Base-by-base conservation (phyloP, 1,284 basidiomycete genomes). In the Fomitopsis schrenkii region DNA sequence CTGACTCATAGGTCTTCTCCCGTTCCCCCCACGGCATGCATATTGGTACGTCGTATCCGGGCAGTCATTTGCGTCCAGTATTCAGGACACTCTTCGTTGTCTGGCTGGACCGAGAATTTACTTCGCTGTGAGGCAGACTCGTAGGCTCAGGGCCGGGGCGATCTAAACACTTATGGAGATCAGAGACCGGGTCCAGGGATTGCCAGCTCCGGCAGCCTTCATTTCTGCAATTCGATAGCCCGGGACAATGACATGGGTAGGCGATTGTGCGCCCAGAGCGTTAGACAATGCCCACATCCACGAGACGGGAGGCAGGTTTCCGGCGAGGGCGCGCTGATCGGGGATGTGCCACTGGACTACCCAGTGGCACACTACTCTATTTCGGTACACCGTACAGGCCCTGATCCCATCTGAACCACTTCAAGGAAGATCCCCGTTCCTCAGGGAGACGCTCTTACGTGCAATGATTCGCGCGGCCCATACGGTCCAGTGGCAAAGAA, bases 221-320 rank as follows among this genome's bases (percentile, higher is more conserved):
- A 59, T 59, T 42, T 59, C 58, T 59, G 46, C 22, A 52, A 59
- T 59, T 38, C 22, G 26, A 28, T 15, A 17, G 22, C 58, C 33
- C 10, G 14, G n/a, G 35, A 59, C 58, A 59, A 59, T 59, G 58
- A 35, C 36, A n/a, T 14, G 14, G 10, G 36, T 33, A 28, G 7
- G 22, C 48, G 58, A 59, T 59, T 59, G 48, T 59, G 35, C 40
- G 42, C 55, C 55, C 55, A 57, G 28, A 44, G 36, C 6, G 40
- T 19, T n/a, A 42, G 6, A 57, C 41, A 33, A 57, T 57, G 41
- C 41, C 9, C 28, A 8, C 41, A 19, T 10, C 41, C 55, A 57
- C 42, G 55, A 57, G 52, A 54, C 52, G 36, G 35, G 19, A 5
- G 35, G 2, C 52, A 14, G 35, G 30, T 38, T 54, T 54, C 35